Percentiles rank a stretch among this genome's conserved stretches.
Evolutionary conservation across 495 filamentous ascomycete genomes (phyloP).

Genomic region (Aspergillus indologenus): DNA sequence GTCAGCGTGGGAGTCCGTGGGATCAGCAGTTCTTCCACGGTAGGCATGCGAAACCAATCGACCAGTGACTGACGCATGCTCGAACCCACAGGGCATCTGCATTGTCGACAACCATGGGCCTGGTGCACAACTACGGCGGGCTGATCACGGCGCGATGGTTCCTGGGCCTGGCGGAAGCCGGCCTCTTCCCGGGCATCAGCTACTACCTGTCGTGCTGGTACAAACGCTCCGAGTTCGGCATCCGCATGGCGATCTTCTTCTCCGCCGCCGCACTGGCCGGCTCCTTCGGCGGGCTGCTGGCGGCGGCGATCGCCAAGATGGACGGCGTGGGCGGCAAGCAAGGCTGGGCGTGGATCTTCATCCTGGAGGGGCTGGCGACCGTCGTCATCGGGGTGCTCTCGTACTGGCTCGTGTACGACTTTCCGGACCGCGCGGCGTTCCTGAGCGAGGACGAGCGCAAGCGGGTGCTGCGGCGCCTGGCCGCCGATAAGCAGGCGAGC

Average conservation of each 20-base stretch:
- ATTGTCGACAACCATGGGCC: constrained; percentile 86
- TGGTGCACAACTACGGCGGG: constrained; percentile 72
- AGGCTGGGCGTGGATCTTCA: constrained; percentile 75
- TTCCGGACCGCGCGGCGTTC: constrained; percentile 79
- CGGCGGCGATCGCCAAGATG: constrained; percentile 63
- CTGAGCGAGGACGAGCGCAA: constrained; percentile 67
- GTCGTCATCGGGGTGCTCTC: constrained; percentile 68
- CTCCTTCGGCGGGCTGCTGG: constrained; percentile 65
- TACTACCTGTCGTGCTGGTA: constrained; percentile 91
- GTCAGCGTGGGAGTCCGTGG: too few relatives aligned
- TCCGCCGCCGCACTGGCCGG: constrained; percentile 60
- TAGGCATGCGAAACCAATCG: too few relatives aligned
- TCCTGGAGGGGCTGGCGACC: constrained; percentile 55
- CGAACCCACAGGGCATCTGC: constrained; percentile 60
- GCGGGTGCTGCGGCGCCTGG: constrained; percentile 71
- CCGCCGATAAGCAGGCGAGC: constrained; percentile 70
- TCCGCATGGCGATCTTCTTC: constrained; percentile 79
- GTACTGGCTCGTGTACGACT: constrained; percentile 88
- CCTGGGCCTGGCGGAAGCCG: constrained; percentile 79
- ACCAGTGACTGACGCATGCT: too few relatives aligned
- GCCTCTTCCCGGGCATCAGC: constrained; percentile 81
- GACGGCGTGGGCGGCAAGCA: constrained; percentile 54
- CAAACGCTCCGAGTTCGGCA: constrained; percentile 74
- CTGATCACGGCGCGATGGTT: constrained; percentile 81
- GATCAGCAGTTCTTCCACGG: too few relatives aligned